Percentiles rank a stretch among this genome's conserved stretches.
Conservation (phyloP, 2,329 filamentous ascomycete species). For the Penicillium verrucosum region DNA sequence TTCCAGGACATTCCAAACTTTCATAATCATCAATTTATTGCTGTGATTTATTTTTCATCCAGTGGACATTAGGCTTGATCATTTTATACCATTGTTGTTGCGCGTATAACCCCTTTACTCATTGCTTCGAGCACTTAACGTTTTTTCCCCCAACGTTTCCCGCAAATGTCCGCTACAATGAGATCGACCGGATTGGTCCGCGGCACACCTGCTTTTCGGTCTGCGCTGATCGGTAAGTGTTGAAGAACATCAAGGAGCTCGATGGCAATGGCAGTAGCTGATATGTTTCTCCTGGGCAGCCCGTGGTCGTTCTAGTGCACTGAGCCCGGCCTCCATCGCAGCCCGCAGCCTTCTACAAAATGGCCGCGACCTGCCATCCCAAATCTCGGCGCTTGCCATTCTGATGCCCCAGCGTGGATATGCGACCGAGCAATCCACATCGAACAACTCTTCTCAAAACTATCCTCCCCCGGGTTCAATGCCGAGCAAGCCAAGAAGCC, state of each 20-base stretch:
- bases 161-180: conserved; percentile 39
- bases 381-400: conserved; percentile 57
- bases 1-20: conserved; percentile 8
- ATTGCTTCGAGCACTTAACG: conserved; percentile 21
- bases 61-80: conserved; percentile 3
- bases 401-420: conserved; percentile 53
- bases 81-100: conserved; percentile 13
- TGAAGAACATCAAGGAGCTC: background rate
- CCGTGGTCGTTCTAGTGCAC: conserved; percentile 31
- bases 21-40: conserved; percentile 1
- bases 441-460: conserved; percentile 45
- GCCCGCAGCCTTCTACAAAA: conserved; percentile 34
- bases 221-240: conserved; percentile 30
- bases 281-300: conserved; percentile 21
- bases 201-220: conserved; percentile 32
- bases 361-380: conserved; percentile 45
- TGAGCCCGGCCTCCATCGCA: conserved; percentile 28
- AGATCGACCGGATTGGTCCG: conserved; percentile 40
- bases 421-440: conserved; percentile 57
- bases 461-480: conserved; percentile 88
- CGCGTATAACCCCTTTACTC: conserved; percentile 16
- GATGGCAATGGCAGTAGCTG: background rate
- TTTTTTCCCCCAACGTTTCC: conserved; percentile 27
- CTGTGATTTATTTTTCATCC: conserved; percentile 4
- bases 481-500: conserved; percentile 86